Base-by-base conservation (phyloP, 192 early-diverging fungal species). In the Coemansia sp. region DNA sequence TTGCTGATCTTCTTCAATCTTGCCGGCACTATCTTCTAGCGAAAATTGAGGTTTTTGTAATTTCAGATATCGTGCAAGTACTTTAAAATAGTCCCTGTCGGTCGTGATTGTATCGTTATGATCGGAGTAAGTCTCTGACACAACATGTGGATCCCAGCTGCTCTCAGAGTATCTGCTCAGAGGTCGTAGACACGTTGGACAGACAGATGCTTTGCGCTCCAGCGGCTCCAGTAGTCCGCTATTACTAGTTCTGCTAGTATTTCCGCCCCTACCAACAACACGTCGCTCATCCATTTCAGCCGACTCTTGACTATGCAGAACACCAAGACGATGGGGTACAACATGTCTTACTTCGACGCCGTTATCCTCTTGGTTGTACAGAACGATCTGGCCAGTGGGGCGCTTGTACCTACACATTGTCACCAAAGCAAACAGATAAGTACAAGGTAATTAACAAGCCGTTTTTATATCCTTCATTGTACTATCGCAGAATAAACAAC, bases 301-400 rank as follows among this genome's bases (percentile, higher is more conserved):
- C 15, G 21, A 46, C 4, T 29, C 29, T 56, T 55, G 57, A 9
- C 39, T 9, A 8, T 48, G 26, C 12, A 48, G 61, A 35, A 35
- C 55, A 13, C 30, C 59, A 29, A 76, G 13, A 0, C 64, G 28
- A 20, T 59, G 61, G 10, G 75, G 55, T 18, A 66, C 59, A 34
- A 69, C 35, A 39, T 61, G 78, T 61, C 79, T 79, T 42, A 83
- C 83, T 59, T 74, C 83, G 16, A 86, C 78, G 28, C 60, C 75
- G 61, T 75, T 79, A 34, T 73, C 83, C 30, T 87, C 84, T 13
- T 83, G 81, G 67, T 91, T 90, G 52, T 87, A 91, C 8, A 92
- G 71, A 0, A 92, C 91, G 13, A 87, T 68, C 23, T 91, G 85
- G 20, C 78, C 78, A 4, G 73, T 37, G 8, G 70, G 58, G 18